A percentile compares a stretch with the other conserved stretches of the same genome.
These are phyloP conservation scores for Cryomyces minteri DNA, from an alignment of 495 filamentous ascomycete genomes.

Conservation along the genomic window DNA sequence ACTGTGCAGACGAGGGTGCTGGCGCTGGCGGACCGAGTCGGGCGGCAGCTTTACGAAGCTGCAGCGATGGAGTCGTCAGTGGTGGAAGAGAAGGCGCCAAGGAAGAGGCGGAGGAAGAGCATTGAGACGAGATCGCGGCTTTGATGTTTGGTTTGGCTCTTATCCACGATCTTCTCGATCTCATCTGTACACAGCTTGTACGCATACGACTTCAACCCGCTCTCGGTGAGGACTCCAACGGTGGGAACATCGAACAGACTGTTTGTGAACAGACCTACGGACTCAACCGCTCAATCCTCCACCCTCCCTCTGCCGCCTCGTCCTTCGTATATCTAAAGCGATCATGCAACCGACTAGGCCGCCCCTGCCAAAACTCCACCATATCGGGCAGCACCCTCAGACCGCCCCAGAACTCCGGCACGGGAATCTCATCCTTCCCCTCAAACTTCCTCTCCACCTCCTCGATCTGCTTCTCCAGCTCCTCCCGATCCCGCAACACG, in stretches of 20 bases:
- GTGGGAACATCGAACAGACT: not conserved
- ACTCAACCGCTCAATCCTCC: constrained; percentile 41
- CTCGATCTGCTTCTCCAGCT: constrained; percentile 48
- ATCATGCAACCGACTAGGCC: constrained; percentile 77
- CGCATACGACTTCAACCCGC: not conserved
- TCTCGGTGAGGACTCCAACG: not conserved
- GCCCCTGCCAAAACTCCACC: constrained; percentile 91
- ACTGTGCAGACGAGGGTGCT: constrained; percentile 78
- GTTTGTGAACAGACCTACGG: constrained; percentile 26
- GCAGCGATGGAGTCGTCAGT: too few species aligned
- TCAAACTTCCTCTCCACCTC: constrained; percentile 58
- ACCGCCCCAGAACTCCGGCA: constrained; percentile 91
- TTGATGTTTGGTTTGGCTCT: not conserved
- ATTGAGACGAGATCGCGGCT: not conserved
- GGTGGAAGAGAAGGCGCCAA: too few species aligned
- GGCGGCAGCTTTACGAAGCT: constrained; percentile 26
- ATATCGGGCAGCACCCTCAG: constrained; percentile 62
- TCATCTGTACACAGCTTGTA: not conserved
- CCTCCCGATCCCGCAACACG: constrained; percentile 42
- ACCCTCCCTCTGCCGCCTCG: constrained; percentile 22
- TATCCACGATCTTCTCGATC: not conserved
- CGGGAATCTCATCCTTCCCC: constrained; percentile 56
- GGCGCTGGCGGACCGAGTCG: constrained; percentile 44
- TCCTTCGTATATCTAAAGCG: constrained; percentile 67
- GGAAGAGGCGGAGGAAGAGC: not conserved